Conservation (phyloP, 2,329 filamentous ascomycete species). For the Sarocladiaceae sp. region DNA sequence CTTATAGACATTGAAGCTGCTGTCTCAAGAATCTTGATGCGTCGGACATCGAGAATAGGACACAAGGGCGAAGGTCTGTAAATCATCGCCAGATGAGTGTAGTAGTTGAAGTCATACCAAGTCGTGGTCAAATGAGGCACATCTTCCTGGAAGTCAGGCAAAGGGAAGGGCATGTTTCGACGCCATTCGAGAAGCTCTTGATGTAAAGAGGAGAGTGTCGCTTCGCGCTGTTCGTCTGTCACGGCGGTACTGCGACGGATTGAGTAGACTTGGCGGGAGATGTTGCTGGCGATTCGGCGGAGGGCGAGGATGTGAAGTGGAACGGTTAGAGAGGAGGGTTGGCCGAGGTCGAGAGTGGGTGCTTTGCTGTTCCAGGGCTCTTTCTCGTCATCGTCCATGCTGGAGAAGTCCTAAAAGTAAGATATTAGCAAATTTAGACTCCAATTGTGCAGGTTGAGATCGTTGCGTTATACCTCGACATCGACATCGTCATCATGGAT, state of each 20-base stretch:
- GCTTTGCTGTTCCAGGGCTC: conserved; percentile 18
- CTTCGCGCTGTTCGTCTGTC: conserved; percentile 22
- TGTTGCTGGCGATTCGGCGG: conserved; percentile 35
- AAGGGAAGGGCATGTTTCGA: conserved; percentile 38
- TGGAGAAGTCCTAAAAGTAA: conserved; percentile 31
- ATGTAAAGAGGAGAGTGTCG: conserved; percentile 30
- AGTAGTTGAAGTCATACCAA: conserved; percentile 46
- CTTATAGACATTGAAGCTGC: conserved; percentile 39
- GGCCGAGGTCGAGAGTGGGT: conserved; percentile 15
- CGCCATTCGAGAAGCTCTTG: conserved; percentile 39
- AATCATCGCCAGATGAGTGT: conserved; percentile 38
- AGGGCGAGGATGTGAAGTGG: conserved; percentile 37
- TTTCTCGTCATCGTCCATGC: conserved; percentile 30
- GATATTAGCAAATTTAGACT: neutral
- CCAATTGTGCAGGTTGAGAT: neutral
- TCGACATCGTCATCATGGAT: conserved; percentile 43
- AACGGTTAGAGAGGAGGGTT: conserved; percentile 32
- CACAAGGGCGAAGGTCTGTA: conserved; percentile 40
- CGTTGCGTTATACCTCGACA: conserved; percentile 24
- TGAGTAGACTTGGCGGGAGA: conserved; percentile 33
- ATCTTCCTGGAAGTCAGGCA: conserved; percentile 30
- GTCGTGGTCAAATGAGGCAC: conserved; percentile 38
- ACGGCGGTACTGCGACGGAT: conserved; percentile 16
- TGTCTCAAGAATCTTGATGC: conserved; percentile 31
- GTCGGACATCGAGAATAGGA: conserved; percentile 28